Percentiles rank a stretch among this genome's conserved stretches.
Conservation (phyloP, 257 asterid species). For the Lycium barbarum region DNA sequence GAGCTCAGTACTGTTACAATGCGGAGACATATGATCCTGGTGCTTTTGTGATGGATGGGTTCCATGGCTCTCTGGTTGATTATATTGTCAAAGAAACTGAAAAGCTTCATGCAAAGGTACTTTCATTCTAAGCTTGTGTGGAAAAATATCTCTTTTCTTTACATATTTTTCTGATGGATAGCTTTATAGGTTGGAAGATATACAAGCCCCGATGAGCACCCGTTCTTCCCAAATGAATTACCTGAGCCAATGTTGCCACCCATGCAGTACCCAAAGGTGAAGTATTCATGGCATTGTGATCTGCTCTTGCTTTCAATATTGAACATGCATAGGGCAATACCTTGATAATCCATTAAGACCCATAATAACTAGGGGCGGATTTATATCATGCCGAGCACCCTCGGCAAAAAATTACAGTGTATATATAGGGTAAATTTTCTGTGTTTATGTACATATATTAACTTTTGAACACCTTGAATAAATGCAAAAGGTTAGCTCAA, state of each 20-base stretch:
- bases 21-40: conserved; percentile 69
- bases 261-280: conserved; percentile 82
- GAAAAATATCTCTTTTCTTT: not conserved
- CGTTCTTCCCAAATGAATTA: conserved; percentile 77
- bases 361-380: too few relatives aligned
- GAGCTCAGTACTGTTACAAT: conserved; percentile 87
- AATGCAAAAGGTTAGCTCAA: too few relatives aligned
- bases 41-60: conserved; percentile 74
- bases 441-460: too few relatives aligned
- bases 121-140: conserved; percentile 16
- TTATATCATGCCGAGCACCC: too few relatives aligned
- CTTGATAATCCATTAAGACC: not conserved
- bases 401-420: too few relatives aligned
- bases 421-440: too few relatives aligned
- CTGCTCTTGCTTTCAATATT: not conserved
- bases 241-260: conserved; percentile 84
- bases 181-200: conserved; percentile 81
- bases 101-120: conserved; percentile 88
- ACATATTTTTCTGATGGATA: conserved; percentile 17
- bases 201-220: conserved; percentile 91
- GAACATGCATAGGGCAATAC: conserved; percentile 16
- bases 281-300: not conserved
- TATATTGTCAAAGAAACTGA: conserved; percentile 55
- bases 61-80: conserved; percentile 68
- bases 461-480: too few relatives aligned